A percentile compares a stretch with the other conserved stretches of the same genome.
Evolutionary conservation across 768 basidiomycete genomes (phyloP).

Genomic region (Austroboletus eburneus): DNA sequence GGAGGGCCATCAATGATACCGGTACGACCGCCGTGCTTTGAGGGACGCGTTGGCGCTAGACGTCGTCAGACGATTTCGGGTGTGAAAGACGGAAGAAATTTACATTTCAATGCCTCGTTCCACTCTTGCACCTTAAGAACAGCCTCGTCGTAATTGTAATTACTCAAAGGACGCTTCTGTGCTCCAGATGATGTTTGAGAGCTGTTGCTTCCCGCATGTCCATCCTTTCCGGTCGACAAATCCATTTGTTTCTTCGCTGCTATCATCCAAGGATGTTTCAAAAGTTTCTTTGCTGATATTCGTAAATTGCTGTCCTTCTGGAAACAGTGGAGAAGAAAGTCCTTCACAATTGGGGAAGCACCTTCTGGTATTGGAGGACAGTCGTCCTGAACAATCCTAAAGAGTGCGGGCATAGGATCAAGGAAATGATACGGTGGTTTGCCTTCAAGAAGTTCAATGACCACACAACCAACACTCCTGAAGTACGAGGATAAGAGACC

Average conservation of each 20-base stretch:
- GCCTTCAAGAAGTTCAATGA: constrained; percentile 86
- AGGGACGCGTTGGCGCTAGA: constrained; percentile 67
- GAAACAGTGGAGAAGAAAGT: constrained; percentile 96
- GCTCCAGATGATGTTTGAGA: constrained; percentile 32
- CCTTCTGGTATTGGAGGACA: constrained; percentile 95
- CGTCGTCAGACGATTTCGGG: constrained; percentile 4
- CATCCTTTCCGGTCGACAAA: constrained; percentile 27
- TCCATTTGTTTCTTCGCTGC: constrained; percentile 74
- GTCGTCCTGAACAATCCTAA: constrained; percentile 98
- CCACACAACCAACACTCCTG: constrained; percentile 92
- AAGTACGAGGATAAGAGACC: constrained; percentile 1
- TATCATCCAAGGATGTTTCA: constrained; percentile 95
- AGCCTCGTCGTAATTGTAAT: constrained; percentile 91
- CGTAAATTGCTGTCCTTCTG: constrained; percentile 97
- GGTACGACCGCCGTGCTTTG: constrained; percentile 56
- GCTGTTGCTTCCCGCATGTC: constrained; percentile 28
- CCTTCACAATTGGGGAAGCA: constrained; percentile 90
- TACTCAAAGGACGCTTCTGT: constrained; percentile 54
- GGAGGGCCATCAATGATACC: constrained; percentile 37
- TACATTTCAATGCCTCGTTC: constrained; percentile 96
- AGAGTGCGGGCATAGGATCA: constrained; percentile 97
- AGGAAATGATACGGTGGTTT: constrained; percentile 95
- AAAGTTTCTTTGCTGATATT: constrained; percentile 88
- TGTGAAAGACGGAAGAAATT: constrained; percentile 14
- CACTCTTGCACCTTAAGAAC: constrained; percentile 96